These are phyloP conservation scores for Pseudoturritis turrita DNA, from an alignment of 345 rosid genomes.

Conservation along the genomic window DNA sequence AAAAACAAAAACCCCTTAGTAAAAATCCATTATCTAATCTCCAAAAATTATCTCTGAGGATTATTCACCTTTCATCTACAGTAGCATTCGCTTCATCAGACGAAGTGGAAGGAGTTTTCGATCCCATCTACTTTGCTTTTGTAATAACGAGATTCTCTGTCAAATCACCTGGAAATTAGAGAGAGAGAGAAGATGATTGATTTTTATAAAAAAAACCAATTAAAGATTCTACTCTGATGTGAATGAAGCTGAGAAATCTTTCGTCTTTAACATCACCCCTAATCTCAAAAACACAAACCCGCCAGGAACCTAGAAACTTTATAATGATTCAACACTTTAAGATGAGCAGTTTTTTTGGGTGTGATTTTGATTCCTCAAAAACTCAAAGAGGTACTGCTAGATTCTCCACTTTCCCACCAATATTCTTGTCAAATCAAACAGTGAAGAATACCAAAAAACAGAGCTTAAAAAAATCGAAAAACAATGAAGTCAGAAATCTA, in stretches of 20 bases:
- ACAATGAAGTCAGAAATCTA: not conserved
- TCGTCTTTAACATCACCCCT: not conserved
- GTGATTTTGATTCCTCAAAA: constrained; percentile 7
- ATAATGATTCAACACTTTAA: too few species aligned
- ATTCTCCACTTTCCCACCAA: not conserved
- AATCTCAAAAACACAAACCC: not conserved
- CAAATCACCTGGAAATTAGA: constrained; percentile 17
- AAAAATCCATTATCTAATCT: not conserved
- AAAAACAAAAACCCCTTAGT: too few species aligned
- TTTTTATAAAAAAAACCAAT: not conserved
- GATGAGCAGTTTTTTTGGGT: not conserved
- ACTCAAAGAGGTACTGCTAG: not conserved
- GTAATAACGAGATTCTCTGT: not conserved
- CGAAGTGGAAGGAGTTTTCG: constrained; percentile 38
- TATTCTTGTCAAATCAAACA: constrained; percentile 12
- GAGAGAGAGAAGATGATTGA: not conserved
- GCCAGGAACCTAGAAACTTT: not conserved
- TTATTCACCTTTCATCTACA: constrained; percentile 13
- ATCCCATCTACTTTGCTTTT: constrained; percentile 35
- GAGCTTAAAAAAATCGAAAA: not conserved
- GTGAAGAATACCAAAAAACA: not conserved
- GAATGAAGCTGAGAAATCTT: not conserved
- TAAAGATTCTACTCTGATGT: not conserved
- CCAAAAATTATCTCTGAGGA: too few species aligned
- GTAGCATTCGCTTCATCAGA: constrained; percentile 32